Evolutionary conservation across 495 filamentous ascomycete species (phyloP), one percentile per base, ranked within the genome.

Genomic region (Hyaloscypha variabilis): DNA sequence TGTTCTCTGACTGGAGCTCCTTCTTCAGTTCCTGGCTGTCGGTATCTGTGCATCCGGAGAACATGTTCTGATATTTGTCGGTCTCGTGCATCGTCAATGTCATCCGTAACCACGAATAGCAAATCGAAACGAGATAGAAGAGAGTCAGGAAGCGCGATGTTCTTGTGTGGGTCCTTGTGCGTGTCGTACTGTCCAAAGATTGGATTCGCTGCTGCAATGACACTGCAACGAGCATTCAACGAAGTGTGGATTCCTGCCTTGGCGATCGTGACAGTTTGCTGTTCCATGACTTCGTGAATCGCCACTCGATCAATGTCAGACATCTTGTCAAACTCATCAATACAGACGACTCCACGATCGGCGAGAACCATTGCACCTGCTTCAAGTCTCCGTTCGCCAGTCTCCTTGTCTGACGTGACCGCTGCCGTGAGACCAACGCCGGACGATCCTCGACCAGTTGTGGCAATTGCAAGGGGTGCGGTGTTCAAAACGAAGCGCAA

Each of bases 291-390:
- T 92, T 99, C 95, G 84, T 99, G 95, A 71, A 99, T 99, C 54
- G 95, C 95, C 24, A 99, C 95, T 69, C 95, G 88, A 76, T 99
- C 95, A 42, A 98, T 89, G 76, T 98, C 95, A 67, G 91, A 96
- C 95, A 99, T 99, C 79, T 99, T 99, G 78, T 99, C 95, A 74
- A 99, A 99, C 76, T 99, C 95, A 76, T 99, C 95, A 70, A 99
- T 99, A 79, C 95, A 99, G 49, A 99, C 95, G 42, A 99, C 94
- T 62, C 95, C 95, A 53, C 95, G 89, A 72, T 99, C 95, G 73
- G 88, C 95, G 64, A 99, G 90, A 62, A 99, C 95, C 95, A 99
- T 99, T 66, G 95, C 95, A 84, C 95, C 95, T 8, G 95, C 95
- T 79, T 99, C 95, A 3, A 99, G 82, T 66, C 95, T 85, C 59